A percentile compares a stretch with the other conserved stretches of the same genome.
Evolutionary conservation across 2,329 filamentous ascomycete species (phyloP).

Genomic region (Knufia fluminis): DNA sequence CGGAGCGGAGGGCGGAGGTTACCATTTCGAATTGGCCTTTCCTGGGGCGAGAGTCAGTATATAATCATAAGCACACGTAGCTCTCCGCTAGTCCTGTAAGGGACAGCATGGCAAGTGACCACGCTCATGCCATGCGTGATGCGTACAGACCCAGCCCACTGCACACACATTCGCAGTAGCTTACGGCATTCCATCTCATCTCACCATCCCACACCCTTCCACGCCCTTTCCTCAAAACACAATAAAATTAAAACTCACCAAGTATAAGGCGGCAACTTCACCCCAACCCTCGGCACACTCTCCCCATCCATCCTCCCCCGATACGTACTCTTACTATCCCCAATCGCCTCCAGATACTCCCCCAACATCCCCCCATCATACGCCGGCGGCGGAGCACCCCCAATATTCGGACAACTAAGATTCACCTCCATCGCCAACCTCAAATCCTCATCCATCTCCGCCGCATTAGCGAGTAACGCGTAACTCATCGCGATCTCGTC

Average conservation of each 20-base stretch:
- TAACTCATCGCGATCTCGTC: conserved; percentile 52
- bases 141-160: too few species aligned
- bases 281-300: conserved; percentile 46
- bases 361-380: conserved; percentile 48
- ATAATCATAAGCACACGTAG: too few species aligned
- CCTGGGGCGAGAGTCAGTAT: too few species aligned
- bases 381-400: conserved; percentile 58
- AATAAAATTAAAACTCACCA: conserved; percentile 40
- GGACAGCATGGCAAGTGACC: too few species aligned
- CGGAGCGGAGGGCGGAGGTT: conserved; percentile 39
- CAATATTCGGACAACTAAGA: conserved; percentile 69
- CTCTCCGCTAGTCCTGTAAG: too few species aligned
- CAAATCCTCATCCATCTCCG: conserved; percentile 34
- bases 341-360: conserved; percentile 47
- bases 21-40: conserved; percentile 50
- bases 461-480: conserved; percentile 33
- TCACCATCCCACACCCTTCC: not conserved
- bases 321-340: conserved; percentile 25
- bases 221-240: too few species aligned
- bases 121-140: too few species aligned
- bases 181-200: too few species aligned
- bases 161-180: too few species aligned
- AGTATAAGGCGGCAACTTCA: conserved; percentile 72
- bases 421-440: conserved; percentile 66
- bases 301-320: conserved; percentile 19